Base-by-base conservation (phyloP, 2,329 filamentous ascomycete genomes). In the Phaeoacremonium minimum region DNA sequence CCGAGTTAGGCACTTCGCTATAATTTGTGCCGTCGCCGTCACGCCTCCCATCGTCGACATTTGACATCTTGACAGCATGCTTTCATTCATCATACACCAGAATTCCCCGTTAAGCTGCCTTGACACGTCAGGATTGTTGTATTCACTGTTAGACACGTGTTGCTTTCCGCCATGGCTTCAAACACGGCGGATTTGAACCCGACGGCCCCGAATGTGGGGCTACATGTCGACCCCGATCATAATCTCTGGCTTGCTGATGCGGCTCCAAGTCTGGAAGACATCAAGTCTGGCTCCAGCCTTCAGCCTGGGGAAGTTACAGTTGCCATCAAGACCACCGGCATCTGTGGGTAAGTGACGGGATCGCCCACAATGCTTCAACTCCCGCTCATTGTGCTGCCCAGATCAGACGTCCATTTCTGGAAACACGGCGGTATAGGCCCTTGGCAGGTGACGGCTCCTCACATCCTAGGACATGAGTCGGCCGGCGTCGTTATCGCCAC, bases 351-450 rank as follows among this genome's bases (percentile, higher is more conserved):
- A 26, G n/a, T 42, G 16, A 28, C n/a, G n/a, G n/a, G n/a, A n/a
- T n/a, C n/a, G 22, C 9, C 22, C 22, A 26, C 9, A n/a, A n/a
- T n/a, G 22, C 22, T 26, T 26, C n/a, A 26, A 9, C n/a, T 9
- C 22, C 22, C 22, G 9, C 22, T 9, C n/a, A 26, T 26, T 26
- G 9, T 20, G 14, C 13, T 4, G 14, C 11, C 33, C 51, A 91
- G 87, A 38, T 94, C 87, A 42, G 90, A 96, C 63, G 83, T 96
- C 39, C 91, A 96, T 67, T 96, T 96, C 71, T 96, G 91, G 91
- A 87, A 94, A 57, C 85, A 85, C 33, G 91, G 91, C 47, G 87
- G 85, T 67, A 96, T 97, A 57, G 91, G 91, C 18, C 90, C 90
- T 49, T 95, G 96, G 89, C 83, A 96, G 45, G 90, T 97, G 32